These are phyloP conservation scores for Peniophora sp. DNA, from an alignment of 1,284 basidiomycete species.

Conservation along the genomic window DNA sequence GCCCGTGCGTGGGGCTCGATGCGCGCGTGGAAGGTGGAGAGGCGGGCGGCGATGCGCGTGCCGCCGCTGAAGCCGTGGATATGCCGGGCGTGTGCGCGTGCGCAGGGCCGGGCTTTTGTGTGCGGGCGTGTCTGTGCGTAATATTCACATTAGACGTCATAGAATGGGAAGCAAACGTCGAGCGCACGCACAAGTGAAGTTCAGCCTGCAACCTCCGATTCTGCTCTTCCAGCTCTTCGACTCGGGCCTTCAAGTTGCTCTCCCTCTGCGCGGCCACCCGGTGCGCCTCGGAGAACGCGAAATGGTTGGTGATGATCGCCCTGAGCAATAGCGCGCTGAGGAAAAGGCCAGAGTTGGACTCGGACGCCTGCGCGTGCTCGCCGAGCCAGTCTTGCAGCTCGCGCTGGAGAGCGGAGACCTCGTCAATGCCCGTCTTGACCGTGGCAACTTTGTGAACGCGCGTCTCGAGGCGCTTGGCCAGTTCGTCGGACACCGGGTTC, in stretches of 20 bases:
- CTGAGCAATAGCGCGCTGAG: conserved; percentile 51
- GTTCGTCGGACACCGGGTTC: conserved; percentile 14
- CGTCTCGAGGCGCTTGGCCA: conserved; percentile 62
- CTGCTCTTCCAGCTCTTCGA: conserved; percentile 57
- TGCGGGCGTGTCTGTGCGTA: conserved; percentile 3
- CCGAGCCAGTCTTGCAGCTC: conserved; percentile 68
- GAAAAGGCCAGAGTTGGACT: conserved; percentile 56
- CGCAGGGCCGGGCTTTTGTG: neutral
- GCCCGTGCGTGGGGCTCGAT: conserved; percentile 13
- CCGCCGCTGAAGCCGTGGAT: conserved; percentile 27
- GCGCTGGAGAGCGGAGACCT: conserved; percentile 63
- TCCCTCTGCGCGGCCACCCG: conserved; percentile 56
- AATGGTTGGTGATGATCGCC: conserved; percentile 73
- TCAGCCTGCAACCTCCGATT: conserved; percentile 36
- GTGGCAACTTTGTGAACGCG: conserved; percentile 69
- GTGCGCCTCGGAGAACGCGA: conserved; percentile 65
- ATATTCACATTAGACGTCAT: conserved; percentile 13
- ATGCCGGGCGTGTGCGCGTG: conserved; percentile 37
- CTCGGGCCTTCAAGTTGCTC: conserved; percentile 47
- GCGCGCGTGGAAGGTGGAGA: conserved; percentile 13
- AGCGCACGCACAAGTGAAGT: neutral
- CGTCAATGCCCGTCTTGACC: conserved; percentile 81
- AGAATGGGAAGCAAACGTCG: conserved; percentile 11
- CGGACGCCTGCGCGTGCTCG: conserved; percentile 46
- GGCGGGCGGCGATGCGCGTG: conserved; percentile 4